A percentile compares a stretch with the other conserved stretches of the same genome.
Conservation (phyloP, 495 filamentous ascomycete species). For the Aspergillus nidulans region DNA sequence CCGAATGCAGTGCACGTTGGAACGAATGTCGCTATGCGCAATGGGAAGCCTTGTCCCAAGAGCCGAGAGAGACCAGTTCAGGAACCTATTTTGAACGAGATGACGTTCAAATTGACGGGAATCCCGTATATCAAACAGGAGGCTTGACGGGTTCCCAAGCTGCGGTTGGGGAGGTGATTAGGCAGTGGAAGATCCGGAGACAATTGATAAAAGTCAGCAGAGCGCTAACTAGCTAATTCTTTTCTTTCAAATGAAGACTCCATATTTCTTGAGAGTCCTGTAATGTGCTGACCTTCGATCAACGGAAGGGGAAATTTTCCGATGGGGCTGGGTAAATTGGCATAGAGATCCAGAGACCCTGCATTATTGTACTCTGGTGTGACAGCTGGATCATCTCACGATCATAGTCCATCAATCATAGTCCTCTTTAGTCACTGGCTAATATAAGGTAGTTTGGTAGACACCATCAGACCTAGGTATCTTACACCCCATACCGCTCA, state of each 20-base stretch:
- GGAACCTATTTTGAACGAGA: neutral
- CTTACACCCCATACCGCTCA: neutral
- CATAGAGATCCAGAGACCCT: too few relatives aligned
- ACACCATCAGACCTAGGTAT: neutral
- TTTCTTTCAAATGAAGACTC: too few relatives aligned
- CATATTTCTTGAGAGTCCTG: too few relatives aligned
- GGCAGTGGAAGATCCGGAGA: too few relatives aligned
- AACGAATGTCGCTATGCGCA: constrained; percentile 27
- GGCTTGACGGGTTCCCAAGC: neutral
- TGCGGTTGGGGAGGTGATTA: too few relatives aligned
- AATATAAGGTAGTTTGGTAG: neutral
- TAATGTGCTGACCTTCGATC: too few relatives aligned
- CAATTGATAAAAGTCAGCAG: too few relatives aligned
- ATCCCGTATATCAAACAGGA: neutral
- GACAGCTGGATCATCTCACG: too few relatives aligned
- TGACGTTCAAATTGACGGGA: neutral
- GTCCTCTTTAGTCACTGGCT: neutral
- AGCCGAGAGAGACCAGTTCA: neutral
- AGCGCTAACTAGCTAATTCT: too few relatives aligned
- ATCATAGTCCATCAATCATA: too few relatives aligned
- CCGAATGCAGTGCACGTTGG: constrained; percentile 31
- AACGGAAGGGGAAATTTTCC: neutral
- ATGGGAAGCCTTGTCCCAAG: constrained; percentile 27
- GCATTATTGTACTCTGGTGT: too few relatives aligned
- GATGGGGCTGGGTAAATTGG: too few relatives aligned